Conservation (phyloP, 495 filamentous ascomycete species). For the Tuber borchii region DNA sequence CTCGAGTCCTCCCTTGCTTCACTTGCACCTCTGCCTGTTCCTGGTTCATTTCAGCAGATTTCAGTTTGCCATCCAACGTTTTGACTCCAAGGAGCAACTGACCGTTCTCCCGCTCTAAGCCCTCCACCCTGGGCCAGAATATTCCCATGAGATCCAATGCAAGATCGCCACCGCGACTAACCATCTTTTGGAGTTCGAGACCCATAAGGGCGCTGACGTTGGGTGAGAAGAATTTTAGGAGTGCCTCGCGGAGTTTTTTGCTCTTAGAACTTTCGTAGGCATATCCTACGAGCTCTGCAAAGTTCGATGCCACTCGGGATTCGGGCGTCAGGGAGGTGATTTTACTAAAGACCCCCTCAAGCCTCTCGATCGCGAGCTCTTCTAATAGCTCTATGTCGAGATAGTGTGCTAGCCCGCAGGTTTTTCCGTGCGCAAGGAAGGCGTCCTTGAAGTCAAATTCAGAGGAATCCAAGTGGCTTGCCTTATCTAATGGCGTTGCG, state of each 20-base stretch:
- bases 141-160: constrained; percentile 18
- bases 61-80: not conserved
- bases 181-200: constrained; percentile 15
- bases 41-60: not conserved
- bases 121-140: constrained; percentile 8
- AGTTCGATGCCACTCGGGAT: constrained; percentile 16
- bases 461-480: constrained; percentile 8
- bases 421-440: constrained; percentile 22
- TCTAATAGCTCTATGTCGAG: constrained; percentile 16
- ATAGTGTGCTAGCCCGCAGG: constrained; percentile 13
- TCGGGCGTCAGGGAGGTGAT: constrained; percentile 8
- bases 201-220: constrained; percentile 15
- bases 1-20: not conserved
- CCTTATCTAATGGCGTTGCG: not conserved
- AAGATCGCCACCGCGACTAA: constrained; percentile 14
- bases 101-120: not conserved
- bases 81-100: not conserved
- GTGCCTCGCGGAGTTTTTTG: constrained; percentile 12
- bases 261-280: constrained; percentile 13
- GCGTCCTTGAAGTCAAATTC: constrained; percentile 22
- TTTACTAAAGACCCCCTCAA: constrained; percentile 20
- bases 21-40: not conserved
- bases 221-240: constrained; percentile 22
- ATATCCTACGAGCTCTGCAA: constrained; percentile 22
- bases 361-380: constrained; percentile 12